These are phyloP conservation scores for Actinomucor elegans DNA, from an alignment of 371 early-diverging fungal genomes.

Conservation along the genomic window DNA sequence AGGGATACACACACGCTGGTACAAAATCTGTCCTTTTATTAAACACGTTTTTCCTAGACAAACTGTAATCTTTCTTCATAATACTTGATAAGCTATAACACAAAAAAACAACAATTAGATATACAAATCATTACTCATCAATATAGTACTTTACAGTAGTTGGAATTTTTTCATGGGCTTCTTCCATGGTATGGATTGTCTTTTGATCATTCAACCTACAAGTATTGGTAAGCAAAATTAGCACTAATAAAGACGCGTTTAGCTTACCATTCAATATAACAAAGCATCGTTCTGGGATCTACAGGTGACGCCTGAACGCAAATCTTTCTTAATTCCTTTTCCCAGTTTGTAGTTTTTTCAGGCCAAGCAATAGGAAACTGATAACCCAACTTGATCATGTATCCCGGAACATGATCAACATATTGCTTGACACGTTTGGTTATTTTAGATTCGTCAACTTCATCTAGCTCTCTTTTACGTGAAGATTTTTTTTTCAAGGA, in stretches of 20 bases:
- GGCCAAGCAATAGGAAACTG: conserved; percentile 4
- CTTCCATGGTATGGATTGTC: conserved; percentile 32
- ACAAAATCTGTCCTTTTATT: not conserved
- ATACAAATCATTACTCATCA: not conserved
- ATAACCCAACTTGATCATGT: conserved; percentile 17
- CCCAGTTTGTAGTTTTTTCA: conserved; percentile 8
- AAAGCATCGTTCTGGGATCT: conserved; percentile 9
- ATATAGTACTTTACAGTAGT: conserved; percentile 11
- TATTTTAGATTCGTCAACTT: too few species aligned
- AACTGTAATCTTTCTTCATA: conserved; percentile 28
- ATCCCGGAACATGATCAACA: conserved; percentile 10
- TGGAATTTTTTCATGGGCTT: conserved; percentile 27
- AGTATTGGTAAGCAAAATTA: not conserved
- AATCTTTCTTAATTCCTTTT: conserved; percentile 5
- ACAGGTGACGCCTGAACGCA: conserved; percentile 26
- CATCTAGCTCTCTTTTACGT: too few species aligned
- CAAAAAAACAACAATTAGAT: not conserved
- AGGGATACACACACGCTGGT: not conserved
- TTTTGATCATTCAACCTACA: conserved; percentile 29
- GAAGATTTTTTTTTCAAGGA: too few species aligned
- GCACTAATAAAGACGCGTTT: not conserved
- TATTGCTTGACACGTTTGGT: not conserved
- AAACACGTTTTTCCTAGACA: not conserved
- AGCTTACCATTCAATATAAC: conserved; percentile 32
- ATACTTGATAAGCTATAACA: conserved; percentile 27